phyloP scores from a whole-genome alignment of 139 green algal species.

The Chlamydomonas urium region DNA sequence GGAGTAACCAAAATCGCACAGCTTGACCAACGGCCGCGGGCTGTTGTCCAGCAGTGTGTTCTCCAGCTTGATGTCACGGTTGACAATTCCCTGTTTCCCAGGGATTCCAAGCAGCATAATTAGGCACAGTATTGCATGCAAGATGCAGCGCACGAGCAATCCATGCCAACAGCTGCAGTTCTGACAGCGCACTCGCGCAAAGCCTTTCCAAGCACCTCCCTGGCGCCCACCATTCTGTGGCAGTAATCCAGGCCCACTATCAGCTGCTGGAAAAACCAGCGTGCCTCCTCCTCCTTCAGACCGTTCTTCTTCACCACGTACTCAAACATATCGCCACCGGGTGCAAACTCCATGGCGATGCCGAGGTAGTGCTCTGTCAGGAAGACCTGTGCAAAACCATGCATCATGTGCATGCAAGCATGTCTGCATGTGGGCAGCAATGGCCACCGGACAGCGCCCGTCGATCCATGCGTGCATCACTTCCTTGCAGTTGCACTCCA shows the following conservation, averaged over 20 bases:
- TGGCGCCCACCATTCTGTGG: conserved; percentile 22
- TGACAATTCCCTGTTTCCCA: conserved; percentile 64
- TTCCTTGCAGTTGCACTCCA: too few relatives aligned
- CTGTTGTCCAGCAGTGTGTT: conserved; percentile 73
- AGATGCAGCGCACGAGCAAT: too few relatives aligned
- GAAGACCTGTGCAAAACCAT: conserved; percentile 68
- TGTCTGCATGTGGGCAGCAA: too few relatives aligned
- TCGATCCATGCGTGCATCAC: too few relatives aligned
- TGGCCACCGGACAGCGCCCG: too few relatives aligned
- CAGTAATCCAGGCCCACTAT: conserved; percentile 94
- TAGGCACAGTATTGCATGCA: too few relatives aligned
- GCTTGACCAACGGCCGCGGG: conserved; percentile 53
- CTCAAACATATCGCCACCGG: conserved; percentile 93
- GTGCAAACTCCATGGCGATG: conserved; percentile 94
- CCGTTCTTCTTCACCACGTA: conserved; percentile 84
- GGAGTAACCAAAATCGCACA: conserved; percentile 67
- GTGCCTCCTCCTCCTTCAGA: conserved; percentile 86
- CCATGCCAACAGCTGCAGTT: too few relatives aligned
- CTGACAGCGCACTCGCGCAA: too few relatives aligned
- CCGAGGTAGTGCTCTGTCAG: conserved; percentile 77
- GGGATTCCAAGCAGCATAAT: too few relatives aligned
- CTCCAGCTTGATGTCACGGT: conserved; percentile 83
- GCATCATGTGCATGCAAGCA: too few relatives aligned
- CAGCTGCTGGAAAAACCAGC: conserved; percentile 99
- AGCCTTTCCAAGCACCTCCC: too few relatives aligned